Evolutionary conservation across 495 filamentous ascomycete species (phyloP), one percentile per base, ranked within the genome.

Genomic region (Penicillium cataractarum): DNA sequence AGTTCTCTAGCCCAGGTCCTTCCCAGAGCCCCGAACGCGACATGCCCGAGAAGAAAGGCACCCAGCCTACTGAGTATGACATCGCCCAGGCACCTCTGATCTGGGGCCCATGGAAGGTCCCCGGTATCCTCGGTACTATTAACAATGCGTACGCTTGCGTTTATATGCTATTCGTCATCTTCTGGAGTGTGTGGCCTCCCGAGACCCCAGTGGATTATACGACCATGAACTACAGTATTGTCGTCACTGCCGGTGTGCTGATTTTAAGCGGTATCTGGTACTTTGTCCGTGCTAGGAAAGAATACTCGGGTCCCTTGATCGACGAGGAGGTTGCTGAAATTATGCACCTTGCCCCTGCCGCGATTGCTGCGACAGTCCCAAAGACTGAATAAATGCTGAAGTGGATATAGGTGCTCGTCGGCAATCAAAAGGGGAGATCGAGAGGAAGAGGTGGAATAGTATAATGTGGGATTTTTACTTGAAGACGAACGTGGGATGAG

Each of bases 151-250:
- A 76, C 24, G 73, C 73, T 17, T 71, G 76, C 26, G 66, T 55
- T 1, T 82, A 76, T 52, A 69, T 74, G 64, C 32, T 69, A 3
- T 71, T 78, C 37, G 66, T 74, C 8, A 69, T 81, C 55, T 77
- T 81, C 55, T 82, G 78, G 70, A 77, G 71, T 39, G 79, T 80
- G 52, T 82, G 76, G 74, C 80, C 78, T 9, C 62, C 73, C 0
- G 39, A 19, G 15, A 65, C 76, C 10, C 76, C 76, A 0, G 76
- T 79, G 8, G 76, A 74, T 12, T 65, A 72, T n/a, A 61, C 65
- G 6, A 75, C 62, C 15, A 82, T 82, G 80, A 81, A 83, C 67
- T 83, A 80, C 63, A 77, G 72, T 21, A 69, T 71, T 24, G 67
- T 81, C 21, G 68, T 79, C 2, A 75, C 78, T 9, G 72, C 63